Evolutionary conservation across 2,329 filamentous ascomycete genomes (phyloP), one percentile per base, ranked within the genome.

Genomic region (Neophaeococcomyces mojaviensis): DNA sequence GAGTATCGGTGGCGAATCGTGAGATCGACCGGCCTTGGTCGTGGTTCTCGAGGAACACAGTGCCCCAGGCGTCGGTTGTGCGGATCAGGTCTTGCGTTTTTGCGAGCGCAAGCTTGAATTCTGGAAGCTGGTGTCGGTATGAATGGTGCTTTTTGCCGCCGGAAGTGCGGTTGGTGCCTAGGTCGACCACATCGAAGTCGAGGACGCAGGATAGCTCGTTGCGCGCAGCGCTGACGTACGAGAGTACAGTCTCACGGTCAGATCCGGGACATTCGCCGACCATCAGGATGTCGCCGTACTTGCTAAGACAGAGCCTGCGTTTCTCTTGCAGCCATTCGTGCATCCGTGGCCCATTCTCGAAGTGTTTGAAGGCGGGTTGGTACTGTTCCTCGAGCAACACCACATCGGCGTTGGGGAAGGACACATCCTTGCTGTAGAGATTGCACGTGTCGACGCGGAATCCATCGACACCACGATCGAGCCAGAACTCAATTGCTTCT

Each of bases 191-290:
- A 47, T 85, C 81, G 58, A 86, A 86, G 55, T 84, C 78, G 63
- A 86, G 86, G 30, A 86, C 81, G 80, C 86, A 86, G 59, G 76
- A 80, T 36, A 86, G 64, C 58, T 85, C 79, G 26, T 72, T 69
- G 13, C 48, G 40, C 28, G 50, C 48, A 7, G 55, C 53, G 2
- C 69, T 69, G 2, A 85, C 79, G 5, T 70, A 71, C 12, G 67
- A 66, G 4, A 79, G 56, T 1, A 78, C 69, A 47, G 77, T 72
- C 5, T 72, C 61, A 6, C 66, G 65, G 39, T 70, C 69, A 3
- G 64, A 65, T 1, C 71, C 64, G 33, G 66, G 69, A 1, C 77
- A 77, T 75, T 81, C 80, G 57, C 81, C 78, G 18, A 78, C 77
- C 0, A 80, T 76, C 8, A 77, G 77, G 48, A 79, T 75, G 2